Evolutionary conservation across 2,329 filamentous ascomycete genomes (phyloP).

Genomic region (Colletotrichum lindemuthianum): DNA sequence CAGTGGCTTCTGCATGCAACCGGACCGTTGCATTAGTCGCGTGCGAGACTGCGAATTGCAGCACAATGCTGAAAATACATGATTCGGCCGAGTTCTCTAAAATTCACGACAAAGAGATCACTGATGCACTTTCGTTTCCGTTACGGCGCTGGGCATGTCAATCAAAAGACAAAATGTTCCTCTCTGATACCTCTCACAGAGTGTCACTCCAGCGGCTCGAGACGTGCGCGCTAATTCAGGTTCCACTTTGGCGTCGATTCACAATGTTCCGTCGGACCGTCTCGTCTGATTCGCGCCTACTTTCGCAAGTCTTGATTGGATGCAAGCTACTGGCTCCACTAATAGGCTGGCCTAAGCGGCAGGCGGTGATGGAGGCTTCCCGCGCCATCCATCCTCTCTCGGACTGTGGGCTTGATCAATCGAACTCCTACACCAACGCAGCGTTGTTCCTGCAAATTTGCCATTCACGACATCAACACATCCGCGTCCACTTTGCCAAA

Average conservation of each 20-base stretch:
- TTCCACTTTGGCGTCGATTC: constrained; percentile 6
- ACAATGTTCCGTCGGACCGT: constrained; percentile 14
- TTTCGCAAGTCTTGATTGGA: constrained; percentile 16
- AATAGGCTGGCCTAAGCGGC: constrained; percentile 22
- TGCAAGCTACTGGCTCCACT: neutral
- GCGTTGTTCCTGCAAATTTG: neutral
- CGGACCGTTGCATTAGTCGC: too few species aligned
- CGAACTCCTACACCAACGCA: constrained; percentile 6
- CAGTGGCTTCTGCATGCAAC: too few species aligned
- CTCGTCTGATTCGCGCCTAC: constrained; percentile 31
- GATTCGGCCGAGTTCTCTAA: too few species aligned
- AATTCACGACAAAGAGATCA: too few species aligned
- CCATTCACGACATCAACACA: constrained; percentile 2
- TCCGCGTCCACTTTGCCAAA: constrained; percentile 1
- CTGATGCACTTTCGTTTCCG: too few species aligned
- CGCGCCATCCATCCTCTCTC: constrained; percentile 22
- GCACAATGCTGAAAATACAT: too few species aligned
- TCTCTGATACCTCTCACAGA: constrained; percentile 5
- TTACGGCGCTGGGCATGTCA: too few species aligned
- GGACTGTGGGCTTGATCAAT: constrained; percentile 10
- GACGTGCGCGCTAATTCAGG: constrained; percentile 13
- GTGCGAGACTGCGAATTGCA: too few species aligned
- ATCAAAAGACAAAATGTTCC: neutral
- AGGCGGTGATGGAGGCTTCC: constrained; percentile 34
- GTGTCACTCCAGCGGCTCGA: constrained; percentile 17